phyloP scores from a whole-genome alignment of 805 yeast genomes.

The Candida multigemmis region DNA sequence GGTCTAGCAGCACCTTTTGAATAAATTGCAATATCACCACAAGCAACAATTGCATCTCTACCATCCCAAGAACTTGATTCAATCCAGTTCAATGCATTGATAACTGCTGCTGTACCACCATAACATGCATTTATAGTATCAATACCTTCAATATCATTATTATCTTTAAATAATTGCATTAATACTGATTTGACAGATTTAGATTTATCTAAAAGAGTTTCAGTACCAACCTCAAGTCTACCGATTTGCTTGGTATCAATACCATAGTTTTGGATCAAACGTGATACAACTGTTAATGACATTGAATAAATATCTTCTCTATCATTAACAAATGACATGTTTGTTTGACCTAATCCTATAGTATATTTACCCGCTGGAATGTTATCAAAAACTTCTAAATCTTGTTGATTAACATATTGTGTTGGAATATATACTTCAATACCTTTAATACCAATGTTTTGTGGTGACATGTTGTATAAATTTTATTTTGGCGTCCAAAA shows the following conservation, averaged over 20 bases:
- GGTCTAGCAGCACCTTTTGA: conserved; percentile 98
- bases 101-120: conserved; percentile 94
- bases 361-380: conserved; percentile 94
- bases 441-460: conserved; percentile 93
- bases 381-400: conserved; percentile 75
- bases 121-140: conserved; percentile 97
- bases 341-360: conserved; percentile 97
- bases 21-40: conserved; percentile 97
- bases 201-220: conserved; percentile 92
- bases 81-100: conserved; percentile 92
- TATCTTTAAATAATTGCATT: conserved; percentile 87
- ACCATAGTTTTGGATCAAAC: conserved; percentile 69
- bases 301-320: conserved; percentile 95
- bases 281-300: conserved; percentile 78
- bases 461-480: too few relatives aligned
- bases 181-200: conserved; percentile 93
- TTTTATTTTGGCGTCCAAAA: too few relatives aligned
- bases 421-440: conserved; percentile 84
- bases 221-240: conserved; percentile 97
- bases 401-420: conserved; percentile 69
- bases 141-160: conserved; percentile 88
- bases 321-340: conserved; percentile 95
- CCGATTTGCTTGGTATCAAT: conserved; percentile 79
- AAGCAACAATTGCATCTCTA: conserved; percentile 91
- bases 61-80: conserved; percentile 98